Percentiles rank a stretch among this genome's conserved stretches.
These are phyloP conservation scores for Suillus bovinus DNA, from an alignment of 768 basidiomycete species.

Conservation along the genomic window DNA sequence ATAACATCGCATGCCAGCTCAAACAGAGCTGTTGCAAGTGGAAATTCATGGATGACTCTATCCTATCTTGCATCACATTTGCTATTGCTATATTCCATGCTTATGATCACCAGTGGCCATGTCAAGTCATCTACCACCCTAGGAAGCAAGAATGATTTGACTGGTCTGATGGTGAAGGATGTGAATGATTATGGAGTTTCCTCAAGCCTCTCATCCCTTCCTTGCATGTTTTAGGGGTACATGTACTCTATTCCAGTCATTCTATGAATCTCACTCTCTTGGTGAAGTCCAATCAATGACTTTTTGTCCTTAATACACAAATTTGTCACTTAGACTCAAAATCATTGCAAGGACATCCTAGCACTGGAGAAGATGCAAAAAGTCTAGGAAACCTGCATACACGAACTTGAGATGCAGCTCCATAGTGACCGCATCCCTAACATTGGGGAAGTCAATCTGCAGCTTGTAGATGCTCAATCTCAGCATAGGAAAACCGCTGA, in stretches of 20 bases:
- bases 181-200: slow-evolving; percentile 26
- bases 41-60: slow-evolving; percentile 2
- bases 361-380: background rate
- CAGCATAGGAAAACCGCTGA: slow-evolving; percentile 8
- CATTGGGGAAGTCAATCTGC: background rate
- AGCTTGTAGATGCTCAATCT: background rate
- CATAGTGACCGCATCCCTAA: background rate
- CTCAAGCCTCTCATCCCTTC: slow-evolving; percentile 21
- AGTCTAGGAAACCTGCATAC: background rate
- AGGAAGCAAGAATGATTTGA: slow-evolving; percentile 26
- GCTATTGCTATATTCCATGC: slow-evolving; percentile 37
- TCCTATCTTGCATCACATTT: slow-evolving; percentile 24
- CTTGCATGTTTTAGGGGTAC: slow-evolving; percentile 21
- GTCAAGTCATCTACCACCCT: slow-evolving; percentile 39
- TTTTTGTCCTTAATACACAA: slow-evolving; percentile 26
- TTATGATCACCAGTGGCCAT: slow-evolving; percentile 35
- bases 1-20: slow-evolving; percentile 25
- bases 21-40: slow-evolving; percentile 6
- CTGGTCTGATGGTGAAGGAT: background rate
- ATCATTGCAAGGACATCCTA: background rate
- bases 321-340: background rate
- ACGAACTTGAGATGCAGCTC: background rate
- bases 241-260: slow-evolving; percentile 2
- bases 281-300: slow-evolving; percentile 26
- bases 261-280: slow-evolving; percentile 15